Conservation (phyloP, 2,329 filamentous ascomycete species). For the Teratosphaeria destructans region DNA sequence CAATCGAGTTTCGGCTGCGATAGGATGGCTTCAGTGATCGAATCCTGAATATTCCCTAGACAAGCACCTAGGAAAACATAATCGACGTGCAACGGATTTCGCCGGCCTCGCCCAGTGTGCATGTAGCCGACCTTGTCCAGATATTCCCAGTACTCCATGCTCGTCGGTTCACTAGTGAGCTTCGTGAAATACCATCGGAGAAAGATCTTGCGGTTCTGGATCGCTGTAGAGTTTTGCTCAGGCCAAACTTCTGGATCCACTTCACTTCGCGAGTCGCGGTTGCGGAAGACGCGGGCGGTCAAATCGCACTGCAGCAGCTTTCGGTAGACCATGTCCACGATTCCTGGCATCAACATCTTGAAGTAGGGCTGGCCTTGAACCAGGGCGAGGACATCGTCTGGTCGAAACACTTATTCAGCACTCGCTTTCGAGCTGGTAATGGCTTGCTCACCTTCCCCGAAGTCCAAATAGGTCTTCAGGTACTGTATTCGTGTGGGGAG, state of each 20-base stretch:
- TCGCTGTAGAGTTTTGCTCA: slow-evolving; percentile 61
- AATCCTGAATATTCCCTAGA: slow-evolving; percentile 66
- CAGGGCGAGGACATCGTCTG: slow-evolving; percentile 64
- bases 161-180: slow-evolving; percentile 63
- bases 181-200: slow-evolving; percentile 63
- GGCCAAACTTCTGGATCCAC: slow-evolving; percentile 54
- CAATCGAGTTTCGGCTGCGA: slow-evolving; percentile 57
- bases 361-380: slow-evolving; percentile 63
- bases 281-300: slow-evolving; percentile 65
- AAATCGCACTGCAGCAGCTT: slow-evolving; percentile 74
- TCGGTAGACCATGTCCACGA: slow-evolving; percentile 76
- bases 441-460: slow-evolving; percentile 26
- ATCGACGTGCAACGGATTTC: slow-evolving; percentile 65
- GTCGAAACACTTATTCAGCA: slow-evolving; percentile 7
- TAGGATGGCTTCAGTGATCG: slow-evolving; percentile 66
- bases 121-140: slow-evolving; percentile 75
- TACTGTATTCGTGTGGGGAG: slow-evolving; percentile 61
- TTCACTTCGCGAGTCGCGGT: slow-evolving; percentile 50
- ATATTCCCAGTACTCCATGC: slow-evolving; percentile 74
- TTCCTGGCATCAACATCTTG: slow-evolving; percentile 68
- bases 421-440: neutral
- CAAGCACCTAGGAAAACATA: slow-evolving; percentile 68
- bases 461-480: slow-evolving; percentile 66
- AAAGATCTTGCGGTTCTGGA: slow-evolving; percentile 69
- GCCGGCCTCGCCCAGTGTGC: slow-evolving; percentile 66